Conservation (phyloP, 2,329 filamentous ascomycete genomes). For the Fusarium sulawesiense region DNA sequence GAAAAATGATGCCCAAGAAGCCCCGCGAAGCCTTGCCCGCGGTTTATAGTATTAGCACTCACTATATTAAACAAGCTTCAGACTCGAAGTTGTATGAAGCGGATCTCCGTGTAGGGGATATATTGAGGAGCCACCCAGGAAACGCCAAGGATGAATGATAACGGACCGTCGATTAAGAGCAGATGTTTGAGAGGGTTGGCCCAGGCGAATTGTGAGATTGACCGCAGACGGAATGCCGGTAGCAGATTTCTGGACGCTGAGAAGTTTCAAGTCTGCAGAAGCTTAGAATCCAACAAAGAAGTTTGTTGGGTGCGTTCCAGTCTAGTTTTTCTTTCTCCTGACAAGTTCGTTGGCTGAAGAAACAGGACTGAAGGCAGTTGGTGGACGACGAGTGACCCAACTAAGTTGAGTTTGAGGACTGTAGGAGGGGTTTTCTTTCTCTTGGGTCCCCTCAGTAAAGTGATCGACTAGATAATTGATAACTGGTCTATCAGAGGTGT, state of each 20-base stretch:
- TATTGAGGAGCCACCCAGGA: conserved; percentile 11
- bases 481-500: not conserved
- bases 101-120: conserved; percentile 15
- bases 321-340: not conserved
- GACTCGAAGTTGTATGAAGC: conserved; percentile 1
- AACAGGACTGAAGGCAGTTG: conserved; percentile 21
- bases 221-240: conserved; percentile 4
- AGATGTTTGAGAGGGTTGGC: conserved; percentile 16
- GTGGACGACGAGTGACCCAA: conserved; percentile 27
- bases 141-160: conserved; percentile 13
- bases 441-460: conserved; percentile 3
- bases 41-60: conserved; percentile 21
- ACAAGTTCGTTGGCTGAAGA: conserved; percentile 18
- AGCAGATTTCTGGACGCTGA: conserved; percentile 1
- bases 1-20: conserved; percentile 10
- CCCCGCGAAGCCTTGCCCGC: conserved; percentile 8
- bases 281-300: not conserved
- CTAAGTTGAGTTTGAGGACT: conserved; percentile 25
- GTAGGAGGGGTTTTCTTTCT: conserved; percentile 38
- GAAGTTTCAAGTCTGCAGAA: not conserved
- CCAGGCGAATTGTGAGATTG: conserved; percentile 10
- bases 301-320: conserved; percentile 8
- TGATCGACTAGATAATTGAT: conserved; percentile 5
- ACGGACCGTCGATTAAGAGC: conserved; percentile 13
- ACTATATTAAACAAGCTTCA: conserved; percentile 12